Conservation (phyloP, 192 early-diverging fungal genomes). For the Umbelopsis sp. region DNA sequence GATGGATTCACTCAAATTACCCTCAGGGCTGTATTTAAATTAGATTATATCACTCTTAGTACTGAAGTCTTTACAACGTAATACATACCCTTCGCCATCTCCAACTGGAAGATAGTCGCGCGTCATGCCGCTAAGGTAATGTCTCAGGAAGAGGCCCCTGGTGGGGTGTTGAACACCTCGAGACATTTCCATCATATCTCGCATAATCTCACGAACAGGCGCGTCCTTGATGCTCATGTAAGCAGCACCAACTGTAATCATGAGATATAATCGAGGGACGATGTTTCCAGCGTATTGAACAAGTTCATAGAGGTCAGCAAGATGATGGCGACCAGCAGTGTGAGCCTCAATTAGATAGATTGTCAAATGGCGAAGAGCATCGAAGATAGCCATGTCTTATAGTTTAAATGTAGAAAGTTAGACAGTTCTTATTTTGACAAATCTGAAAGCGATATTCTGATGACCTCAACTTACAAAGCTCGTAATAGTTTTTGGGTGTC, state of each 20-base stretch:
- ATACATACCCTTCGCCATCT: slow-evolving; percentile 49
- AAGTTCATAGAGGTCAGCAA: slow-evolving; percentile 95
- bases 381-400: slow-evolving; percentile 96
- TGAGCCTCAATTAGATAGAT: slow-evolving; percentile 93
- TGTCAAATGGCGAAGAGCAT: slow-evolving; percentile 92
- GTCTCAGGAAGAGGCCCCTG: slow-evolving; percentile 94
- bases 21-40: slow-evolving; percentile 61
- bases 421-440: background rate
- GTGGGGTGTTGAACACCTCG: slow-evolving; percentile 99
- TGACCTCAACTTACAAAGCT: slow-evolving; percentile 78
- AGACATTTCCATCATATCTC: slow-evolving; percentile 99
- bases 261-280: slow-evolving; percentile 97
- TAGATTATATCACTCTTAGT: background rate
- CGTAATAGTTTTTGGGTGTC: slow-evolving; percentile 98
- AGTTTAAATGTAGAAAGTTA: slow-evolving; percentile 8
- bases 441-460: background rate
- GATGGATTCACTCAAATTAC: slow-evolving; percentile 90
- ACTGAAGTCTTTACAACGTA: background rate
- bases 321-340: slow-evolving; percentile 72
- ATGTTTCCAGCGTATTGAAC: slow-evolving; percentile 99
- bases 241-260: slow-evolving; percentile 97
- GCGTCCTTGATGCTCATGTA: slow-evolving; percentile 95
- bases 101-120: slow-evolving; percentile 92
- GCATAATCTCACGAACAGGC: slow-evolving; percentile 95
- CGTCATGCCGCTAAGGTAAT: slow-evolving; percentile 94